Conservation (phyloP, 257 asterid genomes). For the Nicotiana noctiflora region DNA sequence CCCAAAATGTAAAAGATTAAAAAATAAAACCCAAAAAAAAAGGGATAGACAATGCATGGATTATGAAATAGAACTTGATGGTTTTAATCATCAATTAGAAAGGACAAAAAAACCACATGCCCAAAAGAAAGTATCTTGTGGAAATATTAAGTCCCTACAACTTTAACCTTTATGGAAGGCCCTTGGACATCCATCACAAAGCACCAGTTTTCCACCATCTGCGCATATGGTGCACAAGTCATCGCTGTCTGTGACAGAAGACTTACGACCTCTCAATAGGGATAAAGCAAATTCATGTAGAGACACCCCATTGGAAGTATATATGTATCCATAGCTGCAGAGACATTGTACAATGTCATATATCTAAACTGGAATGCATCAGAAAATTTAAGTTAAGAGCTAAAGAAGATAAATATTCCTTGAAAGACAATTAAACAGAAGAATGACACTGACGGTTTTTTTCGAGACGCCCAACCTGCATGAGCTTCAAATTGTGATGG, state of each 20-base stretch:
- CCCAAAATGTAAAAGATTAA: background rate
- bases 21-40: too few relatives aligned
- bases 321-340: slow-evolving; percentile 26
- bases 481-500: slow-evolving; percentile 98
- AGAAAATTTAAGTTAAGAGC: slow-evolving; percentile 12
- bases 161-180: slow-evolving; percentile 89
- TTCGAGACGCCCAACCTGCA: slow-evolving; percentile 99
- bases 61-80: background rate
- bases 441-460: slow-evolving; percentile 72
- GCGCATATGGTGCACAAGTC: slow-evolving; percentile 94
- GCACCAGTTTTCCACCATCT: slow-evolving; percentile 97
- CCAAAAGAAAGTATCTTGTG: background rate
- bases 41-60: background rate
- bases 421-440: background rate
- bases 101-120: background rate
- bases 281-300: slow-evolving; percentile 88
- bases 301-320: slow-evolving; percentile 93
- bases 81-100: background rate
- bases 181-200: slow-evolving; percentile 98
- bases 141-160: slow-evolving; percentile 8
- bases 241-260: slow-evolving; percentile 62
- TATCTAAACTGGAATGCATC: background rate
- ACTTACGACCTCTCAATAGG: slow-evolving; percentile 67
- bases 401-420: background rate
- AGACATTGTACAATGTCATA: background rate